Conservation (phyloP, 2,329 filamentous ascomycete species). For the Fusarium sp. region DNA sequence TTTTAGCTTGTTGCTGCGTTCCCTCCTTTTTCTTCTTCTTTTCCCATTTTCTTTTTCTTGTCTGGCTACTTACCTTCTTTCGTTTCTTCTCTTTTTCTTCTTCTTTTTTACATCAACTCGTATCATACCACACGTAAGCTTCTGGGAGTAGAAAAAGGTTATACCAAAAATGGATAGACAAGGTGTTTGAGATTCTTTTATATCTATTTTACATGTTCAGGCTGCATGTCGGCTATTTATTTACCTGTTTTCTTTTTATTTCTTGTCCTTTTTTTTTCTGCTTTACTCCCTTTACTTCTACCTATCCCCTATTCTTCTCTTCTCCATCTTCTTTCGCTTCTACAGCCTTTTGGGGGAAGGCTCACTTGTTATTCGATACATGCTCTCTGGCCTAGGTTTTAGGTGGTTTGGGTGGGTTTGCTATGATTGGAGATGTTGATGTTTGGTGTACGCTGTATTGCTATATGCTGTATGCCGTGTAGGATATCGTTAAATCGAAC, state of each 20-base stretch:
- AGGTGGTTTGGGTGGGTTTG: neutral
- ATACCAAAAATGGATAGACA: conserved; percentile 46
- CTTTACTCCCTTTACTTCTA: neutral
- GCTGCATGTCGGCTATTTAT: neutral
- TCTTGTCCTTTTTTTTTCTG: neutral
- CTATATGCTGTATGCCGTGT: neutral
- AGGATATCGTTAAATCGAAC: neutral
- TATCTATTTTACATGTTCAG: conserved; percentile 15
- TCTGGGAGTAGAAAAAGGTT: conserved; percentile 43
- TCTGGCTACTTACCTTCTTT: conserved; percentile 26
- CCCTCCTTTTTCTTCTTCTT: conserved; percentile 9
- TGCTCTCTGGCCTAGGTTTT: neutral
- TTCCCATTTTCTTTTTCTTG: conserved; percentile 19
- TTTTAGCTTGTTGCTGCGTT: conserved; percentile 26
- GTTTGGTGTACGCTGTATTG: neutral
- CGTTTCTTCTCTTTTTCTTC: conserved; percentile 14
- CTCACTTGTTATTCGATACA: neutral
- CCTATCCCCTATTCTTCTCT: neutral
- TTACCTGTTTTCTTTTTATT: neutral
- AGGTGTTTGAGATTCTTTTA: conserved; percentile 36
- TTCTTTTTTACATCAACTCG: conserved; percentile 8
- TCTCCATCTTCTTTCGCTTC: neutral
- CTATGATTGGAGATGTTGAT: neutral
- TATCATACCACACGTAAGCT: conserved; percentile 43
- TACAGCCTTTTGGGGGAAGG: neutral